These are phyloP conservation scores for Cordyceps javanica DNA, from an alignment of 2,329 filamentous ascomycete genomes.

Conservation along the genomic window DNA sequence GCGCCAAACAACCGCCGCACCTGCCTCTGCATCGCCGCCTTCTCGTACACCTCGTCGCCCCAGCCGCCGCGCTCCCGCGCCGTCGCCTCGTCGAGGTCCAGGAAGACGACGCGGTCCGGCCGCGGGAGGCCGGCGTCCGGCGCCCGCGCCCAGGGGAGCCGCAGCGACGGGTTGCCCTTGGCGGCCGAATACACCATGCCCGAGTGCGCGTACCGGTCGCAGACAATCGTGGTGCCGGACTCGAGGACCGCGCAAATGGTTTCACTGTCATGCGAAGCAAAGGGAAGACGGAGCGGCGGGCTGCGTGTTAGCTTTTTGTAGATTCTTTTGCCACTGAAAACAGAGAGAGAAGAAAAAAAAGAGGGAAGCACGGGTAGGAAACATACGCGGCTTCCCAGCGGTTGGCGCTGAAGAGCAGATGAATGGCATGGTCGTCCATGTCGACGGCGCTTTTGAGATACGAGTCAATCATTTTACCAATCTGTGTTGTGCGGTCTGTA, in stretches of 20 bases:
- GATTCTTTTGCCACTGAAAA: too few relatives aligned
- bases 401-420: slow-evolving; percentile 86
- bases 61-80: slow-evolving; percentile 77
- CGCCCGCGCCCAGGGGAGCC: slow-evolving; percentile 72
- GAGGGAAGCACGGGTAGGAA: too few relatives aligned
- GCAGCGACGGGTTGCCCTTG: slow-evolving; percentile 66
- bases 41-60: slow-evolving; percentile 86
- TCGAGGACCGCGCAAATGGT: slow-evolving; percentile 49
- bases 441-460: slow-evolving; percentile 69
- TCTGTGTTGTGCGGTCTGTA: slow-evolving; percentile 72
- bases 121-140: slow-evolving; percentile 82
- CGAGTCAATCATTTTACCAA: slow-evolving; percentile 78
- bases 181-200: slow-evolving; percentile 91
- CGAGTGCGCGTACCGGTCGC: slow-evolving; percentile 93
- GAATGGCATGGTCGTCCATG: slow-evolving; percentile 83
- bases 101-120: slow-evolving; percentile 81
- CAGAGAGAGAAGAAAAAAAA: too few relatives aligned
- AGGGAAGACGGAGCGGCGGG: too few relatives aligned
- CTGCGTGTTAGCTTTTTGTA: not conserved
- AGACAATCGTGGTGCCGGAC: slow-evolving; percentile 67
- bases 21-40: slow-evolving; percentile 69
- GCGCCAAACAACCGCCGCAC: slow-evolving; percentile 70
- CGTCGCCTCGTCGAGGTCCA: slow-evolving; percentile 70
- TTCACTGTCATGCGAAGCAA: slow-evolving; percentile 34
- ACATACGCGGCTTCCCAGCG: slow-evolving; percentile 69